Percentiles rank a stretch among this genome's conserved stretches.
Conservation (phyloP, 805 yeast genomes). For the Yarrowia hollandica region DNA sequence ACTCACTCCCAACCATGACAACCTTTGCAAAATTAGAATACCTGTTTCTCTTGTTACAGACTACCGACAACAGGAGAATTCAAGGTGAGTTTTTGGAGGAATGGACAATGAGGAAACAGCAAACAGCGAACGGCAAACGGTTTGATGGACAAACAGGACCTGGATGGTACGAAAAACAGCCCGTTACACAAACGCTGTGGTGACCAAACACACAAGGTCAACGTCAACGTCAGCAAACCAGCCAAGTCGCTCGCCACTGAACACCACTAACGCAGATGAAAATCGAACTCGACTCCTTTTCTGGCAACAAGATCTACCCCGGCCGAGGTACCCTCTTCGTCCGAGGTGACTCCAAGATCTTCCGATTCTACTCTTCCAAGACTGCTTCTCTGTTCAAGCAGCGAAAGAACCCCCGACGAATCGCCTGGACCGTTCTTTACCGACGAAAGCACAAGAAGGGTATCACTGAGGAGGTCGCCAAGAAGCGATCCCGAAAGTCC, state of each 20-base stretch:
- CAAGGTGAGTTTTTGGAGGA: conserved; percentile 24
- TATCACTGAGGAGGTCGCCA: conserved; percentile 95
- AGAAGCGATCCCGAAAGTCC: conserved; percentile 96
- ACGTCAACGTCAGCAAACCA: no score
- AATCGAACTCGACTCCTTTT: conserved; percentile 99
- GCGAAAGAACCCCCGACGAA: conserved; percentile 99
- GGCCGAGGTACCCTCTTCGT: conserved; percentile 99
- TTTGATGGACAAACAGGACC: no score
- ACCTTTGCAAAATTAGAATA: conserved; percentile 27
- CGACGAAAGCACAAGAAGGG: conserved; percentile 99
- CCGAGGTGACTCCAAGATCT: conserved; percentile 99
- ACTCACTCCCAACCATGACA: conserved; percentile 30
- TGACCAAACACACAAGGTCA: no score
- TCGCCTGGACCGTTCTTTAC: conserved; percentile 98
- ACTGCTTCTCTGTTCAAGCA: conserved; percentile 97
- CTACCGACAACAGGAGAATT: conserved; percentile 29
- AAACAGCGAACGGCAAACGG: no score
- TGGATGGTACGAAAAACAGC: no score
- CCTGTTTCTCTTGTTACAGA: conserved; percentile 30
- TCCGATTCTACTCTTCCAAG: conserved; percentile 99
- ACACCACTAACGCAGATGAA: conserved; percentile 62
- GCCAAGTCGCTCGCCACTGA: no score
- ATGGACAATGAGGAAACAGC: neutral
- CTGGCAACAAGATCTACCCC: conserved; percentile 99
- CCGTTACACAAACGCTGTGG: no score